Conservation (phyloP, 768 basidiomycete genomes). For the Kockovaella imperatae region DNA sequence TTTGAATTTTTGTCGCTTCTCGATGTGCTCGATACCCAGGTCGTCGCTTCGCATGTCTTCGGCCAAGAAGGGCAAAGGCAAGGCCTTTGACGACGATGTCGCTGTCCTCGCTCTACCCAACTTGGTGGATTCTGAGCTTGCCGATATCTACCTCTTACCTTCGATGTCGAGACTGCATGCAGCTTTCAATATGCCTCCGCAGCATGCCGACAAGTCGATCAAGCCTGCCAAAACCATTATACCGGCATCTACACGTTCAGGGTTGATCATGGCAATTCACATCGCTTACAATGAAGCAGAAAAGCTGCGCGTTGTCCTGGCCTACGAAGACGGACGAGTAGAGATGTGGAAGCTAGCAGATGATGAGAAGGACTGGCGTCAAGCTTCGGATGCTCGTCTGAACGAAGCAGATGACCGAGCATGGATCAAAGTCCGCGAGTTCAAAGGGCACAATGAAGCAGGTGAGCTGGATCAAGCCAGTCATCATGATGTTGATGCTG, state of each 20-base stretch:
- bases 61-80: slow-evolving; percentile 12
- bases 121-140: slow-evolving; percentile 75
- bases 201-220: background rate
- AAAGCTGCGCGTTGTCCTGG: slow-evolving; percentile 58
- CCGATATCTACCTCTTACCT: slow-evolving; percentile 79
- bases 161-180: slow-evolving; percentile 65
- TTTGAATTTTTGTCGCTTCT: slow-evolving; percentile 87
- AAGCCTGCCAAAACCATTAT: background rate
- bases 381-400: slow-evolving; percentile 8
- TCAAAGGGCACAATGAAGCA: slow-evolving; percentile 47
- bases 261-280: slow-evolving; percentile 78
- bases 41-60: background rate
- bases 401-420: background rate
- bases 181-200: slow-evolving; percentile 55
- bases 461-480: slow-evolving; percentile 22
- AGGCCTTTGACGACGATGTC: slow-evolving; percentile 48
- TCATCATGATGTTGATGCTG: slow-evolving; percentile 2
- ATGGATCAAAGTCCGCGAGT: slow-evolving; percentile 8
- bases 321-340: slow-evolving; percentile 85
- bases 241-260: slow-evolving; percentile 4
- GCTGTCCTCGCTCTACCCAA: slow-evolving; percentile 88
- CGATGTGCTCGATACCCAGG: slow-evolving; percentile 50
- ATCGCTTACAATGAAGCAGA: slow-evolving; percentile 48
- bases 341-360: slow-evolving; percentile 48
- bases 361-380: slow-evolving; percentile 6